phyloP scores from a whole-genome alignment of 345 rosid genomes.

The Stellera chamaejasme region DNA sequence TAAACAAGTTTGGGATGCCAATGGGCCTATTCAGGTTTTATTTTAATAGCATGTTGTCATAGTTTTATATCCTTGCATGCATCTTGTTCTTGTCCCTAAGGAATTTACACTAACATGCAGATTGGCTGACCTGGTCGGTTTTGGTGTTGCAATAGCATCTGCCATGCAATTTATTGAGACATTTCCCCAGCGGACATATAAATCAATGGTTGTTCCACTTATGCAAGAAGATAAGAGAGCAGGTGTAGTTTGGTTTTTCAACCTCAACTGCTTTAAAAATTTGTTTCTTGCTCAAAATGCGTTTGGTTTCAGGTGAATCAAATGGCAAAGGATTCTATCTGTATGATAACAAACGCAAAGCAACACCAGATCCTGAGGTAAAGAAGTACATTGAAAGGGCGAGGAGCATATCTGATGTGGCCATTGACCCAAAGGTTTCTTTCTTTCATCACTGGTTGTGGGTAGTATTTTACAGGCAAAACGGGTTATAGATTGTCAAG shows the following conservation, averaged over 20 bases:
- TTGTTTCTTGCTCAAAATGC: too few species aligned
- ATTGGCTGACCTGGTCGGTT: constrained; percentile 77
- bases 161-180: constrained; percentile 59
- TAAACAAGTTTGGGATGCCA: constrained; percentile 90
- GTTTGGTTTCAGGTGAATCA: constrained; percentile 48
- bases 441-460: too few species aligned
- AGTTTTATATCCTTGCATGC: neutral
- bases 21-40: constrained; percentile 86
- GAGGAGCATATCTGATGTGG: constrained; percentile 55
- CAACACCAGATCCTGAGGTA: constrained; percentile 74
- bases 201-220: constrained; percentile 69
- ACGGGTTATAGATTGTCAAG: too few species aligned
- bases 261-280: too few species aligned
- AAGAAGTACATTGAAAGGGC: constrained; percentile 67
- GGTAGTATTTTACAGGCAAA: too few species aligned
- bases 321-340: constrained; percentile 72
- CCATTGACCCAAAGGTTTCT: constrained; percentile 55
- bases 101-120: constrained; percentile 26
- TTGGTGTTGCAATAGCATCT: constrained; percentile 78
- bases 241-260: constrained; percentile 25
- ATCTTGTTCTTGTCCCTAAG: constrained; percentile 1
- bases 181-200: constrained; percentile 68
- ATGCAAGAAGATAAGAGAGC: constrained; percentile 87
- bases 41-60: neutral
- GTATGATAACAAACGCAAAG: constrained; percentile 70